phyloP scores from a whole-genome alignment of 306 rosid genomes.

The Prosopis cineraria region DNA sequence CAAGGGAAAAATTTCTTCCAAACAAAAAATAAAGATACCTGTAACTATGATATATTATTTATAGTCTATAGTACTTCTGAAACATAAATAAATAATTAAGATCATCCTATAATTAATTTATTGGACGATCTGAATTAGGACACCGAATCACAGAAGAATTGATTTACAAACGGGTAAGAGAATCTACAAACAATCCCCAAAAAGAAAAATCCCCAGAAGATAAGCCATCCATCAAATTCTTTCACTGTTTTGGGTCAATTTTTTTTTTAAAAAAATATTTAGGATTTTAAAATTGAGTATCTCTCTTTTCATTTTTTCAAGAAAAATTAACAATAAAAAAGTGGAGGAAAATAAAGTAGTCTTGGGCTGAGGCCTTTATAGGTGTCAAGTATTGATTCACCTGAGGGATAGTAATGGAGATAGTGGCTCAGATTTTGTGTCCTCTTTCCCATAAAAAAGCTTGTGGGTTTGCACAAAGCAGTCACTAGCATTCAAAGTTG shows the following conservation, averaged over 20 bases:
- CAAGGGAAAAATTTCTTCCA: neutral
- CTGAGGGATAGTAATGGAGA: neutral
- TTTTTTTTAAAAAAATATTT: neutral
- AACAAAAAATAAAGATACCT: neutral
- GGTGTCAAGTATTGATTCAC: slow-evolving; percentile 39
- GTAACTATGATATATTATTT: neutral
- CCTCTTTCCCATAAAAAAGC: slow-evolving; percentile 7
- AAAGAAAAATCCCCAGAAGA: neutral
- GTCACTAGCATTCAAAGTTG: slow-evolving; percentile 46
- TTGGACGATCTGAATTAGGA: neutral
- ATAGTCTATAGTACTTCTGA: neutral
- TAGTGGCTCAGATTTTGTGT: slow-evolving; percentile 55
- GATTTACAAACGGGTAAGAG: neutral
- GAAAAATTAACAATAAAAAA: neutral
- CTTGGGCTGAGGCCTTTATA: slow-evolving; percentile 30
- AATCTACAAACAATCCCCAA: neutral
- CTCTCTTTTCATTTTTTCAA: neutral
- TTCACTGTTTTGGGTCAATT: neutral
- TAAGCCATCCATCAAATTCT: neutral
- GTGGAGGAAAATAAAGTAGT: slow-evolving; percentile 26
- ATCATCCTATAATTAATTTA: neutral
- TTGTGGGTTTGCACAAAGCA: slow-evolving; percentile 21
- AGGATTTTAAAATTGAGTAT: neutral
- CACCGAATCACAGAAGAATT: neutral
- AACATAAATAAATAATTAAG: neutral